Base-by-base conservation (phyloP, 2,329 filamentous ascomycete species). In the Fusarium camptoceras region DNA sequence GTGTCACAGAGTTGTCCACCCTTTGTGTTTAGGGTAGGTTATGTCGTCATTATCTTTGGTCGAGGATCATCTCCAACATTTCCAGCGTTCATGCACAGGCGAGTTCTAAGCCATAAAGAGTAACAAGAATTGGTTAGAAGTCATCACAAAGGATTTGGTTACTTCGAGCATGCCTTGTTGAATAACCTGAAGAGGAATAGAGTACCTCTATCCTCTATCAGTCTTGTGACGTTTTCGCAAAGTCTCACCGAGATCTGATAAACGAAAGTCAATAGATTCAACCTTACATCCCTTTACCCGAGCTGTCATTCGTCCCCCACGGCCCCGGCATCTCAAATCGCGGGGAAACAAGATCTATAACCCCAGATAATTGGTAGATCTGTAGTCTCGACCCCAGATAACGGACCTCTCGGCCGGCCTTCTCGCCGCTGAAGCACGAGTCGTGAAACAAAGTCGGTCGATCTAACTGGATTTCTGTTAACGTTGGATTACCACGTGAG, bases 311-410 rank as follows among this genome's bases (percentile, higher is more conserved):
- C 49, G 49, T 42, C 7, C 34, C n/a, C 14, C 27, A 41, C 31
- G 49, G 2, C 24, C 24, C n/a, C 49, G 24, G 25, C 37, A 42
- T 41, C 3, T n/a, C 8, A 41, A 53, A 53, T 41, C 49, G 49
- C 49, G 49, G 49, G 49, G 49, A 53, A 53, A 11, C 5, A 53
- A 41, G 34, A 42, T 42, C 37, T 42, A 28, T 11, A 27, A 41
- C 49, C 49, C 49, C 49, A 53, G 34, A 53, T n/a, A 15, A n/a
- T 37, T 20, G 49, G 24, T 53, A 53, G 24, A 53, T 42, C 34
- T 42, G n/a, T 31, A 14, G n/a, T 53, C 18, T 25, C 25, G n/a
- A 25, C 49, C 18, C 11, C n/a, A 27, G 22, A 27, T 27, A 18
- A 37, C 49, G 31, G 49, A 51, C 18, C 28, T 53, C 22, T 41